Percentiles rank a stretch among this genome's conserved stretches.
Evolutionary conservation across 1,139 yeast genomes (phyloP).

Genomic region (Petasospora rhodanensis): DNA sequence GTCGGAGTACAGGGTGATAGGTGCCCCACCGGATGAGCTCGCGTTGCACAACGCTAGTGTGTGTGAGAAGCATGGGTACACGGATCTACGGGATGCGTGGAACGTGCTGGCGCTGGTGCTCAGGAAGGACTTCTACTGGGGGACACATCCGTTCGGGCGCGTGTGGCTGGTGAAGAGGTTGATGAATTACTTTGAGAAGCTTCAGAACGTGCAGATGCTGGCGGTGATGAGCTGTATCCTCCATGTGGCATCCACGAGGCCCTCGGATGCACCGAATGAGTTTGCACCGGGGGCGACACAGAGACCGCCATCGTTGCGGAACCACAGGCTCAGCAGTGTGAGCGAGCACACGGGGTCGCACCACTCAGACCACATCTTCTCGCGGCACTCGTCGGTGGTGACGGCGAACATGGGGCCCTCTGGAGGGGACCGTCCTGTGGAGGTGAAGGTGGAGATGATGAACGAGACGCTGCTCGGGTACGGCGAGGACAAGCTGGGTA

Average conservation of each 20-base stretch:
- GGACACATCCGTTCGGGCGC: constrained; percentile 78
- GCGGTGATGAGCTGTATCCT: constrained; percentile 79
- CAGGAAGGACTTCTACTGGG: constrained; percentile 58
- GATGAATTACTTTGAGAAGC: constrained; percentile 57
- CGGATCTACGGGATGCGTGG: constrained; percentile 77
- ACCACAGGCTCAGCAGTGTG: constrained; percentile 17
- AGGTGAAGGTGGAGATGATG: constrained; percentile 49
- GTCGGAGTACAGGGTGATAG: constrained; percentile 64
- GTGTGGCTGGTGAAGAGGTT: constrained; percentile 65
- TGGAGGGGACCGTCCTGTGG: constrained; percentile 17
- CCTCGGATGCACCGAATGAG: constrained; percentile 4
- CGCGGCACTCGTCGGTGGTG: constrained; percentile 23
- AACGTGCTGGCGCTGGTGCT: constrained; percentile 39
- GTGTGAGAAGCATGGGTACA: constrained; percentile 59
- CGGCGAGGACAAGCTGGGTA: constrained; percentile 41
- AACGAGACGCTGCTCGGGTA: constrained; percentile 54
- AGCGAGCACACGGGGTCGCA: constrained; percentile 16
- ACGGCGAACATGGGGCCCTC: constrained; percentile 10
- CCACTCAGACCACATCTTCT: constrained; percentile 18
- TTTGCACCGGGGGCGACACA: constrained; percentile 2
- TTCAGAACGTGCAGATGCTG: constrained; percentile 78
- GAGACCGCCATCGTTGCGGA: constrained; percentile 10
- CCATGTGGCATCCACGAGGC: constrained; percentile 10
- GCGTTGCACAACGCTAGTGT: constrained; percentile 71
- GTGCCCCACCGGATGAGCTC: constrained; percentile 58